Conservation (phyloP, 2,329 filamentous ascomycete species). For the Aureobasidium pullulans region DNA sequence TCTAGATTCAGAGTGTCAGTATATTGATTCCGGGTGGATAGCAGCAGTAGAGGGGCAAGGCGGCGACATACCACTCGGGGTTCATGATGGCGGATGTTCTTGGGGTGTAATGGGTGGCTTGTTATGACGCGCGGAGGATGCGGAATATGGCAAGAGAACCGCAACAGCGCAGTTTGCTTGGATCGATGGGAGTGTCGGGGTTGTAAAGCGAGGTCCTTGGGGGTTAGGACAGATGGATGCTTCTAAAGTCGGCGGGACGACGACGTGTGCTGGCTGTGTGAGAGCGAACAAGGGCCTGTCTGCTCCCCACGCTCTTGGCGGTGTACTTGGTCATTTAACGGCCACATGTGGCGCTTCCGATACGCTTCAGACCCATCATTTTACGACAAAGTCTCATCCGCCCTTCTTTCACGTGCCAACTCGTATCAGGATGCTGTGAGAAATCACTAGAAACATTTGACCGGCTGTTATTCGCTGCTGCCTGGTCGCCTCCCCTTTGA, state of each 20-base stretch:
- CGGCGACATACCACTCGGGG: slow-evolving; percentile 73
- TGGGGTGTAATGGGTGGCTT: slow-evolving; percentile 2
- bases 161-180: not conserved
- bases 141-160: not conserved
- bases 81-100: slow-evolving; percentile 58
- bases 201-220: not conserved
- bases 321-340: slow-evolving; percentile 3
- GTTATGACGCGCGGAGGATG: not conserved
- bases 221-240: not conserved
- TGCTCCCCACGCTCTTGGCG: not conserved
- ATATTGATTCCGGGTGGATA: not conserved
- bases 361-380: not conserved
- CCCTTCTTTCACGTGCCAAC: not conserved
- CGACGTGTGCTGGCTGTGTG: slow-evolving; percentile 4
- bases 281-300: slow-evolving; percentile 7
- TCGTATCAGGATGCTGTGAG: not conserved
- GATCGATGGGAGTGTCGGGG: not conserved
- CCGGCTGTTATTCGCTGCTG: not conserved
- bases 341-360: not conserved
- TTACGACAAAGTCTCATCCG: not conserved
- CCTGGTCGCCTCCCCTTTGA: not conserved
- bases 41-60: slow-evolving; percentile 16
- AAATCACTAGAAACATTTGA: not conserved
- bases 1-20: not conserved
- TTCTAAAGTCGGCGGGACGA: not conserved